phyloP scores from a whole-genome alignment of 805 yeast species.

The Myxozyma monticola region DNA sequence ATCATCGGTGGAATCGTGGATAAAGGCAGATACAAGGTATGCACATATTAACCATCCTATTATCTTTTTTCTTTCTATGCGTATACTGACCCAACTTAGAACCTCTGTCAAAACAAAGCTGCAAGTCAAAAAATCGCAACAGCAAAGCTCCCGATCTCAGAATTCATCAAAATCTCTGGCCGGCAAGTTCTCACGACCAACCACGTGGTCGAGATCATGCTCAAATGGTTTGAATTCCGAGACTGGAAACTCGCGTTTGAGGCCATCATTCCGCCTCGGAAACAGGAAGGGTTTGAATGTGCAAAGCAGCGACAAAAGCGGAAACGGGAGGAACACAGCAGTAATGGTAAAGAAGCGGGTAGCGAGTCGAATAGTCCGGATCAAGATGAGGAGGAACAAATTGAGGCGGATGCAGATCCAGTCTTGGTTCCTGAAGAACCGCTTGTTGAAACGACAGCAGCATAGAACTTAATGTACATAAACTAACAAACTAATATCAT shows the following conservation, averaged over 20 bases:
- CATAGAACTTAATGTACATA: too few species aligned
- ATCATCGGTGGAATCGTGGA: conserved; percentile 96
- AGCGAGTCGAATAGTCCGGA: not conserved
- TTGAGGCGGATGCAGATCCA: too few species aligned
- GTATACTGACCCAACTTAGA: conserved; percentile 50
- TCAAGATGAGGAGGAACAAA: not conserved
- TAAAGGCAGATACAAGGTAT: conserved; percentile 61
- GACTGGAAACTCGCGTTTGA: conserved; percentile 90
- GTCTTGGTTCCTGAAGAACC: too few species aligned
- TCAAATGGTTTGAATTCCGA: conserved; percentile 72
- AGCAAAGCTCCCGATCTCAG: conserved; percentile 82
- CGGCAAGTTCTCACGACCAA: conserved; percentile 89
- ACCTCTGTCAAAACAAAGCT: conserved; percentile 80
- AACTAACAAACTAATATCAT: too few species aligned
- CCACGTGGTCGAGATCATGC: conserved; percentile 86
- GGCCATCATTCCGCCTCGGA: conserved; percentile 81
- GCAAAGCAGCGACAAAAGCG: conserved; percentile 30
- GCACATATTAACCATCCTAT: not conserved
- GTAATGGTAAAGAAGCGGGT: not conserved
- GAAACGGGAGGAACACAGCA: not conserved
- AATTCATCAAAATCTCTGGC: conserved; percentile 78
- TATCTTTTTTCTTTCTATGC: not conserved
- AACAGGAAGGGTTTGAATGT: conserved; percentile 39
- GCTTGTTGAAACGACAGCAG: too few species aligned
- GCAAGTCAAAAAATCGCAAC: conserved; percentile 66